phyloP scores from a whole-genome alignment of 106 monocot genomes.

The Dioscorea alata region DNA sequence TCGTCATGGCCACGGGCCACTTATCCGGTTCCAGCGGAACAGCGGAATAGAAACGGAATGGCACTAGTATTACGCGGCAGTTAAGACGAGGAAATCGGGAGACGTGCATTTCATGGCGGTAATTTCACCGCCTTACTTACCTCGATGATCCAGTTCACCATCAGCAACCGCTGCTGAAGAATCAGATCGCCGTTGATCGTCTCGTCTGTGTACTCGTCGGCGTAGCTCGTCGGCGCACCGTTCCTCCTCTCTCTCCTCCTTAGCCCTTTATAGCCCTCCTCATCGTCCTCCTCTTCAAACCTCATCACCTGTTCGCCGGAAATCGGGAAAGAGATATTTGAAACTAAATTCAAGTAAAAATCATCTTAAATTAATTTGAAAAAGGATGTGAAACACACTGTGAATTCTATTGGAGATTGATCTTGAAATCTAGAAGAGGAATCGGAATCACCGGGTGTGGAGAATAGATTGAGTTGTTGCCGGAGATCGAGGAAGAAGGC shows the following conservation, averaged over 20 bases:
- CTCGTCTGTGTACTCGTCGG: constrained; percentile 22
- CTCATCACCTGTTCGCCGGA: constrained; percentile 27
- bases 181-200: constrained; percentile 44
- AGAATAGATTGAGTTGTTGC: background rate
- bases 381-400: constrained; percentile 30
- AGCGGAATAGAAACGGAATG: background rate
- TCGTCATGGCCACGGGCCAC: no score
- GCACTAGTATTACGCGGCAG: background rate
- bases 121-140: constrained; percentile 21
- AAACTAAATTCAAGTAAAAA: background rate
- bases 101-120: no score
- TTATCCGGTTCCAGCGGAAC: constrained; percentile 9
- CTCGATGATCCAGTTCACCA: constrained; percentile 94
- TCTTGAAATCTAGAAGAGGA: constrained; percentile 1
- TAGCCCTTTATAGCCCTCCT: constrained; percentile 76
- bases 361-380: background rate
- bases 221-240: constrained; percentile 32
- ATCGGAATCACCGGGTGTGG: background rate
- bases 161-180: constrained; percentile 51
- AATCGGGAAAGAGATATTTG: background rate
- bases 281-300: constrained; percentile 66
- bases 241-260: constrained; percentile 62
- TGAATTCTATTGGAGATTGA: constrained; percentile 40
- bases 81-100: constrained; percentile 1
- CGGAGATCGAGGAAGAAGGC: constrained; percentile 43